A percentile compares a stretch with the other conserved stretches of the same genome.
Conservation (phyloP, 805 yeast genomes). For the Lipomyces orientalis region DNA sequence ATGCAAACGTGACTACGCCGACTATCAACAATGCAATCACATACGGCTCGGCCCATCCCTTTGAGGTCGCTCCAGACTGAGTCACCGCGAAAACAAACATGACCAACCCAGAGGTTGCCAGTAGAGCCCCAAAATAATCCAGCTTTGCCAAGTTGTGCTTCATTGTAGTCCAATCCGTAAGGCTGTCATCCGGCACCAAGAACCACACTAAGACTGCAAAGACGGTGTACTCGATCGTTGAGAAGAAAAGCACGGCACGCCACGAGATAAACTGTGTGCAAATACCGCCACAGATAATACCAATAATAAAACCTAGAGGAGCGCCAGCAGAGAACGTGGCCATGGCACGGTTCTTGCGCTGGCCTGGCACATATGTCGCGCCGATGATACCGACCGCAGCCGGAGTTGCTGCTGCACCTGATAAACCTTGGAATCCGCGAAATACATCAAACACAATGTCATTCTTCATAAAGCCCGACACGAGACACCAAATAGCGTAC, state of each 20-base stretch:
- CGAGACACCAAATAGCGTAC: constrained; percentile 46
- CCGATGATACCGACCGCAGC: constrained; percentile 57
- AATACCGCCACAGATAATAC: constrained; percentile 53
- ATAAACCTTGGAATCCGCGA: constrained; percentile 47
- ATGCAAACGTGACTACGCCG: constrained; percentile 48
- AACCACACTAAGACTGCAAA: constrained; percentile 41
- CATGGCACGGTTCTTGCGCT: constrained; percentile 29
- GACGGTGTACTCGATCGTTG: constrained; percentile 47
- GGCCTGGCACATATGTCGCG: constrained; percentile 40
- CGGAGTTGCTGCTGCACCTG: constrained; percentile 53
- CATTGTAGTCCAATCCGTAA: constrained; percentile 37
- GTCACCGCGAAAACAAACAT: constrained; percentile 54
- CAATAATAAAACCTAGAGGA: constrained; percentile 54
- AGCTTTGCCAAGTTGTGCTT: constrained; percentile 48
- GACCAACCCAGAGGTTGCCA: constrained; percentile 51
- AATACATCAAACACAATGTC: constrained; percentile 49
- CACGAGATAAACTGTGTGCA: constrained; percentile 50
- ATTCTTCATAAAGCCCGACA: constrained; percentile 43
- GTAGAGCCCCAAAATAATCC: constrained; percentile 54
- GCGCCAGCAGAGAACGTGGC: constrained; percentile 56
- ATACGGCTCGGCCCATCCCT: constrained; percentile 55
- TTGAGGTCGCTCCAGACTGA: constrained; percentile 50
- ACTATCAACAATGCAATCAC: constrained; percentile 52
- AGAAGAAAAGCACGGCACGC: constrained; percentile 51
- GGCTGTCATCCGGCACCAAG: constrained; percentile 50